Conservation (phyloP, 805 yeast species). For the Metschnikowia orientalis region DNA sequence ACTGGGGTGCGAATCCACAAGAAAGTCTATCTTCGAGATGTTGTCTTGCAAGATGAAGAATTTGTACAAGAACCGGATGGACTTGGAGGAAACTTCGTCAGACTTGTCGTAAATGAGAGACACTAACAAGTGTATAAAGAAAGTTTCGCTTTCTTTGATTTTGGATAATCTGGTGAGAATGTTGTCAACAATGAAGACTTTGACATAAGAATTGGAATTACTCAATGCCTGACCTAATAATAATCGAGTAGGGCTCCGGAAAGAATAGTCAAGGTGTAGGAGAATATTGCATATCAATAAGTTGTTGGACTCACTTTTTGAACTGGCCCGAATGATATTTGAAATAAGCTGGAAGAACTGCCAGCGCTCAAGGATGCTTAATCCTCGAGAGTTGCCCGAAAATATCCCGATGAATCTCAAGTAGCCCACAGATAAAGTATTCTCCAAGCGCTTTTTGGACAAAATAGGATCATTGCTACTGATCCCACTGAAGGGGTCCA, state of each 20-base stretch:
- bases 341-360: conserved; percentile 77
- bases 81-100: conserved; percentile 16
- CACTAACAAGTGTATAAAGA: conserved; percentile 54
- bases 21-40: conserved; percentile 42
- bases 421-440: conserved; percentile 72
- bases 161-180: conserved; percentile 41
- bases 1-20: conserved; percentile 54
- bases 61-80: conserved; percentile 22
- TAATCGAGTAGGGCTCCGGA: conserved; percentile 63
- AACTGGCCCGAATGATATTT: conserved; percentile 55
- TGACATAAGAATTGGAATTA: conserved; percentile 47
- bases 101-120: conserved; percentile 64
- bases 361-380: conserved; percentile 72
- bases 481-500: conserved; percentile 76
- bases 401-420: conserved; percentile 73
- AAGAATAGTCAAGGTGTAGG: conserved; percentile 54
- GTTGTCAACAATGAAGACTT: conserved; percentile 53
- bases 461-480: conserved; percentile 71
- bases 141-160: conserved; percentile 33
- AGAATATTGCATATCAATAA: conserved; percentile 56
- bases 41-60: conserved; percentile 19
- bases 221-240: conserved; percentile 62
- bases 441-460: conserved; percentile 52
- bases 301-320: conserved; percentile 28
- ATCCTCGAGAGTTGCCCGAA: conserved; percentile 56